These are phyloP conservation scores for Talaromyces sp. DNA, from an alignment of 2,329 filamentous ascomycete genomes.

Conservation along the genomic window DNA sequence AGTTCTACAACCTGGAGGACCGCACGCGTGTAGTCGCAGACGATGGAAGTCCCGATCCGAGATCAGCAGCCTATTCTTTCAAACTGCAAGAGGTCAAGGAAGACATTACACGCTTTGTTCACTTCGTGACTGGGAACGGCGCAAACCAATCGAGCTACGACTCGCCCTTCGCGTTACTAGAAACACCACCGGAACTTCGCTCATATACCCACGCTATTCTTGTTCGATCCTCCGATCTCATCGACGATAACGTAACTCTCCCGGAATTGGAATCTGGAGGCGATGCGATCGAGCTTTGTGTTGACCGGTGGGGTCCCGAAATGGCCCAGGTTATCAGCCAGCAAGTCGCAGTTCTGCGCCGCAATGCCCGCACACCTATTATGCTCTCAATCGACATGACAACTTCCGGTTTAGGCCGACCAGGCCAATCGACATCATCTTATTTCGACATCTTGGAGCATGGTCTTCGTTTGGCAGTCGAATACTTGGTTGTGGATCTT, in stretches of 20 bases:
- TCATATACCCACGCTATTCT: conserved; percentile 50
- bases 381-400: conserved; percentile 58
- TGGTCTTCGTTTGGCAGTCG: conserved; percentile 43
- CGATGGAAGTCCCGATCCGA: conserved; percentile 46
- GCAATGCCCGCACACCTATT: conserved; percentile 59
- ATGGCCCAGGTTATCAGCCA: conserved; percentile 55
- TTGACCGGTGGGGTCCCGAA: conserved; percentile 60
- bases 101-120: conserved; percentile 63
- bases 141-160: conserved; percentile 57
- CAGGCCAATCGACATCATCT: conserved; percentile 9
- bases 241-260: conserved; percentile 45
- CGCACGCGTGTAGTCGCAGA: conserved; percentile 32
- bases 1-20: conserved; percentile 54
- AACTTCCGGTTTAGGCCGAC: conserved; percentile 15
- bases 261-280: conserved; percentile 59
- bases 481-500: conserved; percentile 45
- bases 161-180: conserved; percentile 63
- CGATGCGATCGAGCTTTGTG: conserved; percentile 63
- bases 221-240: conserved; percentile 41
- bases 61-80: conserved; percentile 51
- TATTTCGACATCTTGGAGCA: conserved; percentile 44
- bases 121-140: conserved; percentile 58
- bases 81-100: conserved; percentile 58
- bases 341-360: conserved; percentile 60
- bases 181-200: conserved; percentile 61